Evolutionary conservation across 371 early-diverging fungal genomes (phyloP).

Genomic region (Chytridium lagenaria): DNA sequence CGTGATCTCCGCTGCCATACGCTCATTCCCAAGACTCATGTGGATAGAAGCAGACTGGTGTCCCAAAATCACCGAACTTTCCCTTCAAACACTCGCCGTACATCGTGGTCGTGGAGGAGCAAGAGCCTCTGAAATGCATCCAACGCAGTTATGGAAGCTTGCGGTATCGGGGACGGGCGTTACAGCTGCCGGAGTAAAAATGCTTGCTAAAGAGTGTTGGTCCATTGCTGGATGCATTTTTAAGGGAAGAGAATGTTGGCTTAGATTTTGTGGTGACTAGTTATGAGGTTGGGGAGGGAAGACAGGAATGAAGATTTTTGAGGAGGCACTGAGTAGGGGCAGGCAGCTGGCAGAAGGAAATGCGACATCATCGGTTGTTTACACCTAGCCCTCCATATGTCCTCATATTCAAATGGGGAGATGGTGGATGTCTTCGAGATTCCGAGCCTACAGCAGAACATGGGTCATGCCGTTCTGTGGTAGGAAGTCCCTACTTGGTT

Average conservation of each 20-base stretch:
- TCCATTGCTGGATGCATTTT: conserved; percentile 20
- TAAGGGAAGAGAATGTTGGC: neutral
- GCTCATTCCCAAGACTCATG: neutral
- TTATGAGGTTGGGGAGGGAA: conserved; percentile 7
- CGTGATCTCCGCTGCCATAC: conserved; percentile 2
- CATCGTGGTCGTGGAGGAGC: neutral
- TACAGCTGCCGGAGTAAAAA: conserved; percentile 14
- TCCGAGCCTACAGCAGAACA: too few relatives aligned
- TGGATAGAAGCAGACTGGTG: conserved; percentile 23
- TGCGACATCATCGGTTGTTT: too few relatives aligned
- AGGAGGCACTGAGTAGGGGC: conserved; percentile 15
- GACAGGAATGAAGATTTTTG: conserved; percentile 23
- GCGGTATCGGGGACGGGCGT: conserved; percentile 21
- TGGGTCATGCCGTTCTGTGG: too few relatives aligned
- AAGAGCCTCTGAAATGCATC: neutral
- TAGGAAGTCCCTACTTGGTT: too few relatives aligned
- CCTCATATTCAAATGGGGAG: too few relatives aligned
- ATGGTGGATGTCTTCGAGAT: too few relatives aligned
- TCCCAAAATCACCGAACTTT: conserved; percentile 18
- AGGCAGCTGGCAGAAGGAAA: too few relatives aligned
- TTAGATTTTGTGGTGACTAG: conserved; percentile 24
- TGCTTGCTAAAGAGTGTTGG: conserved; percentile 29
- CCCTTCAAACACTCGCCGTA: conserved; percentile 18
- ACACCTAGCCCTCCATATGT: too few relatives aligned
- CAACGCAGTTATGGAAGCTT: conserved; percentile 14